Conservation (phyloP, 805 yeast species). For the Myxozyma mucilagina region DNA sequence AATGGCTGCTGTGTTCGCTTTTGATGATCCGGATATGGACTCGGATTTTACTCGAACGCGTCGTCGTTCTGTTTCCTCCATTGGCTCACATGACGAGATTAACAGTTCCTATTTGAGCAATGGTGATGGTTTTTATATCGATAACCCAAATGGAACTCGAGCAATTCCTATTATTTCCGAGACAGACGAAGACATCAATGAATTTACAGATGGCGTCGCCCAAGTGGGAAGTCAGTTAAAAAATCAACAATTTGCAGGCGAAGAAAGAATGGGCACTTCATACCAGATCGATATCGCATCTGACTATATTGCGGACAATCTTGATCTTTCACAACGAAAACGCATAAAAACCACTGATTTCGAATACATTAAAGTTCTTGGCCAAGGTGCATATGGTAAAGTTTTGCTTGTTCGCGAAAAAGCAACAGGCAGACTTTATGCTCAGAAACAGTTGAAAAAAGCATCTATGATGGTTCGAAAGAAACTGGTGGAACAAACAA, state of each 20-base stretch:
- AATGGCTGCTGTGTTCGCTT: conserved; percentile 37
- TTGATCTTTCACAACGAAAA: conserved; percentile 1
- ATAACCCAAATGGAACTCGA: background rate
- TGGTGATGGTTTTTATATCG: background rate
- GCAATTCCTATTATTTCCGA: conserved; percentile 11
- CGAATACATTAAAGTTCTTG: conserved; percentile 72
- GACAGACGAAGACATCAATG: conserved; percentile 11
- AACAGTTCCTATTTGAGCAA: conserved; percentile 6
- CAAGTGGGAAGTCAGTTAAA: conserved; percentile 16
- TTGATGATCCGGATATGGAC: conserved; percentile 34
- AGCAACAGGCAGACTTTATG: conserved; percentile 64
- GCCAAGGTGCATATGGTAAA: conserved; percentile 87
- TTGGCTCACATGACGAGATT: conserved; percentile 21
- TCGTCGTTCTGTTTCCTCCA: conserved; percentile 24
- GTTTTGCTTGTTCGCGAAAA: conserved; percentile 73
- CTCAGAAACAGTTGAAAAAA: conserved; percentile 82
- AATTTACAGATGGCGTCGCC: conserved; percentile 1
- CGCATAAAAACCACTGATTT: conserved; percentile 50
- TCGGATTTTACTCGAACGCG: conserved; percentile 12
- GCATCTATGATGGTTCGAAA: conserved; percentile 68
- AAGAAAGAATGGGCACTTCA: conserved; percentile 47
- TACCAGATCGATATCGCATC: conserved; percentile 52
- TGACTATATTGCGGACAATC: conserved; percentile 40
- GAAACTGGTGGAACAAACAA: conserved; percentile 69
- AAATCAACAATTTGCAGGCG: conserved; percentile 12